Evolutionary conservation across 805 yeast genomes (phyloP), one percentile per base, ranked within the genome.

Genomic region (Blastobotrys parvus): DNA sequence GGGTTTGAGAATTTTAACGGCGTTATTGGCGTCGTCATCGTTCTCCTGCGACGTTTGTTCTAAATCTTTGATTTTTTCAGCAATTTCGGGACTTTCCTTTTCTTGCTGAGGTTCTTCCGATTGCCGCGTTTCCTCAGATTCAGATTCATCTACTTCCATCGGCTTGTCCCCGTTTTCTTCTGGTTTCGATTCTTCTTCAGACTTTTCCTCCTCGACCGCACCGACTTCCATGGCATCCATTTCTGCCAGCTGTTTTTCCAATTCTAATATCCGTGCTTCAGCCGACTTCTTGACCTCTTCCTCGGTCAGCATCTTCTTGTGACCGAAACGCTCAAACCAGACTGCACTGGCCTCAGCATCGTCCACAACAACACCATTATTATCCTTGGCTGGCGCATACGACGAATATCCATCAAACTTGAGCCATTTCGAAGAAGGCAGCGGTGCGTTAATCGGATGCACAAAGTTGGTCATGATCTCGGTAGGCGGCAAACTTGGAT

Each of bases 381-480:
- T 82, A 56, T 80, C 87, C 34, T 70, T 63, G 8, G 72, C 58
- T 3, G 92, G 92, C 0, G 86, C 85, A 68, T 81, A 82, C 11
- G 77, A 68, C 38, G 70, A 66, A 42, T 64, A 68, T 11, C 68
- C 68, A 33, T 67, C 70, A 45, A 70, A 71, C 41, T 72, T 71
- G 18, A 82, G 60, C 89, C 90, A 83, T 38, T 70, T 70, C 1
- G 85, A 71, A 3, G 80, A 69, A 8, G 87, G 80, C 40, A 83
- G 59, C 4, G 78, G 72, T 33, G 60, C 58, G 20, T 54, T 57
- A 23, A 54, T 56, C 3, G 70, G 69, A 33, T 64, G 68, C 15
- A 49, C 54, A 37, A 64, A 63, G 13, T 45, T 43, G 4, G 51
- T 23, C 47, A 80, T 60, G 41, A 81, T 68, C 50, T 77, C 80